Conservation (phyloP, 2,329 filamentous ascomycete genomes). For the Aspergillus sergii region DNA sequence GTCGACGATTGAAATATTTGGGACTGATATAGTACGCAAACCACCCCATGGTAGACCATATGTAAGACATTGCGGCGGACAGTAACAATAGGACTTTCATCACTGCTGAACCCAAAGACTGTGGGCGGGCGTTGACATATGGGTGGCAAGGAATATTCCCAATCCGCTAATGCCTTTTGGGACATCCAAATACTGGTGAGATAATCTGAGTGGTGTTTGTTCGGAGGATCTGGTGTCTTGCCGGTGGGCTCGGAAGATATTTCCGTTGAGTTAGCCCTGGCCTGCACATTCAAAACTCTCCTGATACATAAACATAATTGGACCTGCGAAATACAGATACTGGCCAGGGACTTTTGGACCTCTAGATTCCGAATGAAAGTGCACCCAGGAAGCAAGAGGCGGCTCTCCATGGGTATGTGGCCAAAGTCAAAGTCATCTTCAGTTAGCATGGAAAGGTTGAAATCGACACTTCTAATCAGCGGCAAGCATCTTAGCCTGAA, state of each 20-base stretch:
- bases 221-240: not conserved
- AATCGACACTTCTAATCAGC: not conserved
- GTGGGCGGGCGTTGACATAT: not conserved
- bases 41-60: not conserved
- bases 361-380: not conserved
- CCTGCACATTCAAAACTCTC: not conserved
- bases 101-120: not conserved
- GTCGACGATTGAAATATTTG: not conserved
- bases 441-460: not conserved
- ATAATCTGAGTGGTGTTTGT: not conserved
- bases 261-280: not conserved
- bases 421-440: conserved; percentile 1
- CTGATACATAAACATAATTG: not conserved
- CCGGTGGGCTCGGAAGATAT: not conserved
- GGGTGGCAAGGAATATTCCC: not conserved
- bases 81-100: not conserved
- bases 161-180: not conserved
- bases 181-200: not conserved
- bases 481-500: not conserved
- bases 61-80: not conserved
- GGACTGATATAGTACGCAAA: not conserved
- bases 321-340: not conserved
- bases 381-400: not conserved
- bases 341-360: not conserved
- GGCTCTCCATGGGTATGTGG: not conserved